These are phyloP conservation scores for Suhomyces sp. DNA, from an alignment of 805 yeast genomes.

Conservation along the genomic window DNA sequence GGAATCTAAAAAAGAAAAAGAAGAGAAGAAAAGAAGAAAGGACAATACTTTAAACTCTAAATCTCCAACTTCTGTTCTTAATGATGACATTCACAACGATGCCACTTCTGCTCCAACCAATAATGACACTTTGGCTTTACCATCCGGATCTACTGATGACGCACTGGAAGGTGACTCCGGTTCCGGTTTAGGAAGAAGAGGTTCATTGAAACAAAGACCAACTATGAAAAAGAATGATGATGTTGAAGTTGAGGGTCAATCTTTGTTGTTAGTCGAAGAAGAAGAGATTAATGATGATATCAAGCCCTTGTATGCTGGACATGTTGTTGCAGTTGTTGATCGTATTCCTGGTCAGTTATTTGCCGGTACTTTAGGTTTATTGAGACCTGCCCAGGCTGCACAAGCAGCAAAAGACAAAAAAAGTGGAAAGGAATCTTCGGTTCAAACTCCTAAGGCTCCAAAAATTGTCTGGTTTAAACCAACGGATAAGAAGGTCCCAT, in stretches of 20 bases:
- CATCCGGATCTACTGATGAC: conserved; percentile 18
- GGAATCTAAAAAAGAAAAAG: conserved; percentile 94
- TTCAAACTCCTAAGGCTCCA: conserved; percentile 57
- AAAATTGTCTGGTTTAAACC: conserved; percentile 99
- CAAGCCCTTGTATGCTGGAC: conserved; percentile 96
- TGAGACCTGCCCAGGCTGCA: conserved; percentile 94
- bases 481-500: conserved; percentile 94
- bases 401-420: conserved; percentile 65
- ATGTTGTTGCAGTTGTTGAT: conserved; percentile 96
- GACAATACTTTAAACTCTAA: conserved; percentile 48
- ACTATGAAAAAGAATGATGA: conserved; percentile 97
- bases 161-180: conserved; percentile 30
- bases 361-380: conserved; percentile 88
- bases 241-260: conserved; percentile 98
- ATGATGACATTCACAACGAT: conserved; percentile 76
- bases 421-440: conserved; percentile 46
- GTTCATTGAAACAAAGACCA: conserved; percentile 91
- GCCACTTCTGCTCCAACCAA: conserved; percentile 58
- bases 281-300: conserved; percentile 91
- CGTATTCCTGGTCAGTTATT: conserved; percentile 96
- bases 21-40: conserved; percentile 92
- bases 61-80: conserved; percentile 39
- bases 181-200: conserved; percentile 61
- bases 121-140: conserved; percentile 12
- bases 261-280: conserved; percentile 86